Evolutionary conservation across 2,329 filamentous ascomycete species (phyloP).

Genomic region (Fulvia fulva): DNA sequence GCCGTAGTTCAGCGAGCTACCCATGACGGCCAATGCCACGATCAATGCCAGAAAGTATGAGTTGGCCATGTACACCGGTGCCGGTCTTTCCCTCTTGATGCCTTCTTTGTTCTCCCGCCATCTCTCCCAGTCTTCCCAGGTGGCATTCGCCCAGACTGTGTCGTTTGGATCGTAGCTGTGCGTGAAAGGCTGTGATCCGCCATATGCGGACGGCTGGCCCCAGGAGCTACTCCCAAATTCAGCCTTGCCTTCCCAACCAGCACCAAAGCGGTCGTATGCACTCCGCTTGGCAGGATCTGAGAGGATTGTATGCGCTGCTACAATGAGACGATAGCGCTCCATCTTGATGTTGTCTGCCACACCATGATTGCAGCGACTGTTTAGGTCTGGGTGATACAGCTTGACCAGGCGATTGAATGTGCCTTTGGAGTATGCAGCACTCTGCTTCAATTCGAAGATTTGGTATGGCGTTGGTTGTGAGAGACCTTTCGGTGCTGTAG

Average conservation of each 20-base stretch:
- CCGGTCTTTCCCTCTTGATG: slow-evolving; percentile 42
- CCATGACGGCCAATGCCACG: slow-evolving; percentile 63
- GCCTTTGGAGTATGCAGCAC: slow-evolving; percentile 72
- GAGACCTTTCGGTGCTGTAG: slow-evolving; percentile 35
- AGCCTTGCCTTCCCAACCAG: slow-evolving; percentile 66
- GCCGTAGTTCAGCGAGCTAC: slow-evolving; percentile 67
- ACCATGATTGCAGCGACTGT: slow-evolving; percentile 45
- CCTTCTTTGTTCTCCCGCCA: slow-evolving; percentile 57
- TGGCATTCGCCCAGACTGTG: slow-evolving; percentile 69
- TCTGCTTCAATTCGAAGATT: slow-evolving; percentile 63
- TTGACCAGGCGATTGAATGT: slow-evolving; percentile 91
- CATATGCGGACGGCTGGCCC: slow-evolving; percentile 15
- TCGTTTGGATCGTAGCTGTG: slow-evolving; percentile 38
- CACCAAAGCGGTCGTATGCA: slow-evolving; percentile 76
- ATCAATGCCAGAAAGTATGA: slow-evolving; percentile 72
- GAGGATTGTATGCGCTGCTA: slow-evolving; percentile 83
- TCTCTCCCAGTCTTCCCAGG: slow-evolving; percentile 94
- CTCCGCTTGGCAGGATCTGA: slow-evolving; percentile 73
- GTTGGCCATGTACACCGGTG: slow-evolving; percentile 69
- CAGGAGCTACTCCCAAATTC: slow-evolving; percentile 25
- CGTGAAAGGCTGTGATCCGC: slow-evolving; percentile 30
- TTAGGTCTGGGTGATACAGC: slow-evolving; percentile 81
- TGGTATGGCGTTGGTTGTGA: slow-evolving; percentile 77
- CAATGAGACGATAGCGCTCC: slow-evolving; percentile 86
- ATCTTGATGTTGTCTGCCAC: slow-evolving; percentile 62